Evolutionary conservation across 1,139 yeast species (phyloP).

Genomic region (Saccharomyces pastorianus): DNA sequence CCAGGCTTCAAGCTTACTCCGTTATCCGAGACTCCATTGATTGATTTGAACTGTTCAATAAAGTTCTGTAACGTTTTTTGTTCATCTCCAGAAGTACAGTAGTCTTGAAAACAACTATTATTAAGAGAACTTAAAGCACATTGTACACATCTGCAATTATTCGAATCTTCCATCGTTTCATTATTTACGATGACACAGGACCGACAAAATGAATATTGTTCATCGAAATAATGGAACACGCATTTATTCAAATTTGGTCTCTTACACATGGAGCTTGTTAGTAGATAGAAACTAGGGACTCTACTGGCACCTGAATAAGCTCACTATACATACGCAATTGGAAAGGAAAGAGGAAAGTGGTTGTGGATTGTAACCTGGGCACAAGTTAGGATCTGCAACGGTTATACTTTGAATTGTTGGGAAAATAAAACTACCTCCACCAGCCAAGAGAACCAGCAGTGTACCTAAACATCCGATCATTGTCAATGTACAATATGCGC

Average conservation of each 20-base stretch:
- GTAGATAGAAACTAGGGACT: neutral
- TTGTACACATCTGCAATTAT: constrained; percentile 19
- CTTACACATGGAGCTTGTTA: neutral
- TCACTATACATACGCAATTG: constrained; percentile 5
- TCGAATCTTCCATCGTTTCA: constrained; percentile 9
- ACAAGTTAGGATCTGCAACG: constrained; percentile 3
- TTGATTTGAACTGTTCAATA: neutral
- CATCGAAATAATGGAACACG: constrained; percentile 9
- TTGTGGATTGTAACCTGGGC: constrained; percentile 6
- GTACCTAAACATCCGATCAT: neutral
- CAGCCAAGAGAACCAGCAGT: neutral
- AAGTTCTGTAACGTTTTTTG: neutral
- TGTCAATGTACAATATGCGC: neutral
- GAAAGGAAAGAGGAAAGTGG: constrained; percentile 3
- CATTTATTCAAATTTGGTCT: constrained; percentile 9
- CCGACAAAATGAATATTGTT: constrained; percentile 11
- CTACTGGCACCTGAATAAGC: neutral
- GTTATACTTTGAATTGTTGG: neutral
- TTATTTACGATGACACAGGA: constrained; percentile 14
- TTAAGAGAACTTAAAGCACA: constrained; percentile 12
- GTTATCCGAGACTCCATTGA: neutral
- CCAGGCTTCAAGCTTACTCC: neutral
- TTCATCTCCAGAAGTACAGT: constrained; percentile 5
- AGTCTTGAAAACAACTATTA: constrained; percentile 10
- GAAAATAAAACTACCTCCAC: neutral